Base-by-base conservation (phyloP, 306 rosid species). In the Fagus crenata region DNA sequence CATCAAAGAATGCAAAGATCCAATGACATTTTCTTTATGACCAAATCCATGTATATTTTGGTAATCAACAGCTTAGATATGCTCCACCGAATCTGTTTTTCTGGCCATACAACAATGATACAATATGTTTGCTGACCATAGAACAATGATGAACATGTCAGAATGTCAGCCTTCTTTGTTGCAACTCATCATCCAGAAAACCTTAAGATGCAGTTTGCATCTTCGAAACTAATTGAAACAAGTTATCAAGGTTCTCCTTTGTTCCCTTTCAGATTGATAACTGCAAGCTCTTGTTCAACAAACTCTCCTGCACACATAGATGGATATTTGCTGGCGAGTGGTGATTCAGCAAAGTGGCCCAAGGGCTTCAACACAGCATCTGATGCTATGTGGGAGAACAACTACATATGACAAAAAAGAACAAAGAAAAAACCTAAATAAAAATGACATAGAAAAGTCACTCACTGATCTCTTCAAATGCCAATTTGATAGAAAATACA, bases 351-450 rank as follows among this genome's bases (percentile, higher is more conserved):
- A 80, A 93, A 93, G 86, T 84, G 98, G 71, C 95, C 96, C 77
- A 90, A 80, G 68, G 98, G 97, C 86, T 88, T 89, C 88, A 92
- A 85, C 87, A 89, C 81, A 32, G 97, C 93, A 84, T 89, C 99
- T 14, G 99, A 90, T 67, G 97, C 97, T 77, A 95, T 88, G 81
- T 92, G 99, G 2, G 93, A 93, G 86, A 95, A 90, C 89, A 95
- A 71, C 98, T 95, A 67, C 89, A 87, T 9, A 65, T 0, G 51
- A 51, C 32, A 72, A 53, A 49, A 53, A 75, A 53, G 41, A 39
- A 43, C 2, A 9, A 13, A 46, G 2, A 46, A 46, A 13, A 46
- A 46, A 46, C 11, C 81, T 74, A 31, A 59, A 77, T 74, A 74
- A 83, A 81, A 74, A 71, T 67, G 67, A 72, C 61, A 61, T 41